Percentiles rank a stretch among this genome's conserved stretches.
Conservation (phyloP, 805 yeast genomes). For the Monosporozyma servazzii region DNA sequence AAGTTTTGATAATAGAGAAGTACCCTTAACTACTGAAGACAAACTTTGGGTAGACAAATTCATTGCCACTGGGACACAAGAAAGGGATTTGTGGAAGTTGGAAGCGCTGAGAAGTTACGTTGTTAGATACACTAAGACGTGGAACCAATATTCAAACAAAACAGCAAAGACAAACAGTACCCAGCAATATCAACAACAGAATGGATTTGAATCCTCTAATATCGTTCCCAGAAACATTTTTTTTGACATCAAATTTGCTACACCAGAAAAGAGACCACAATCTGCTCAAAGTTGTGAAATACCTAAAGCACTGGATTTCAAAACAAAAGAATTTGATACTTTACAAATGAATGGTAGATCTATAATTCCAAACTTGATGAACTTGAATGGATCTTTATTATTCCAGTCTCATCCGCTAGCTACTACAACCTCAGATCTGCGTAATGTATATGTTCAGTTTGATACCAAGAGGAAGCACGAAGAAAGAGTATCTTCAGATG, state of each 20-base stretch:
- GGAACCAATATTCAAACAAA: conserved; percentile 3
- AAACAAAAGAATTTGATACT: background rate
- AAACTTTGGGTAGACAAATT: conserved; percentile 64
- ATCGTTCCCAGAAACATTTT: conserved; percentile 44
- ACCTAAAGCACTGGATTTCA: background rate
- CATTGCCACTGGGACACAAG: conserved; percentile 62
- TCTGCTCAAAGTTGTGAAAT: background rate
- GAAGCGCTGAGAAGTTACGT: conserved; percentile 62
- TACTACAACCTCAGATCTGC: conserved; percentile 33
- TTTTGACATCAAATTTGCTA: conserved; percentile 33
- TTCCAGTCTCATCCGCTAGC: conserved; percentile 30
- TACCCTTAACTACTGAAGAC: conserved; percentile 57
- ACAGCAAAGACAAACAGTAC: conserved; percentile 10
- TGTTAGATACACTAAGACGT: conserved; percentile 42
- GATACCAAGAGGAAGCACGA: conserved; percentile 15
- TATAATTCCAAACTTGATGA: conserved; percentile 7
- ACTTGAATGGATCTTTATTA: conserved; percentile 29
- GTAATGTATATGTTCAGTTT: conserved; percentile 39
- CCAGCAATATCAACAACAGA: conserved; percentile 17
- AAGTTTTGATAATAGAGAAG: conserved; percentile 33
- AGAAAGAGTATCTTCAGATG: background rate
- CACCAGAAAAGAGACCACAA: background rate
- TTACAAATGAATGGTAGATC: background rate
- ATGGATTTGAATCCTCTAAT: conserved; percentile 16
- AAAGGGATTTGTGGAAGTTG: conserved; percentile 75